Base-by-base conservation (phyloP, 1,284 basidiomycete species). In the Sanguinoderma infundibulare region DNA sequence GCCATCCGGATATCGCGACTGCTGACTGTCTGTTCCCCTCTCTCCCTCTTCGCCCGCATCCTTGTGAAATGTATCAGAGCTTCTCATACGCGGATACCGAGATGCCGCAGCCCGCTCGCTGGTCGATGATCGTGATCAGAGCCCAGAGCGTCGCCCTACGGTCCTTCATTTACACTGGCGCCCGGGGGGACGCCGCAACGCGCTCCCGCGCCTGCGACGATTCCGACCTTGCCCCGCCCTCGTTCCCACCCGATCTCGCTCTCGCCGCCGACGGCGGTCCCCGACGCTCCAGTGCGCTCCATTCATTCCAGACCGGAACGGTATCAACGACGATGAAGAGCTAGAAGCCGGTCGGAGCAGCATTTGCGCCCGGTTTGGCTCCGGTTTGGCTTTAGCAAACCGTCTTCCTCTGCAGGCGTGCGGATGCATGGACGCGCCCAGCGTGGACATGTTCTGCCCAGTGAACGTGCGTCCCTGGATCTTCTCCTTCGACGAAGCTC, bases 381-480 rank as follows among this genome's bases (percentile, higher is more conserved):
- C 46, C n/a, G 28, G n/a, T 49, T 49, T 49, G 46, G 46, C n/a
- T 49, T 32, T 32, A 49, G 46, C 17, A 49, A 49, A 49, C 28
- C 46, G 8, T 49, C 17, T 49, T 49, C 28, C 17, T 20, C 28
- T 49, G 46, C 28, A 28, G 46, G 20, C 30, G 30, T 32, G 46
- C 46, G 46, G 26, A 32, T 26, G 40, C 40, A 63, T 53, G 32
- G 61, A 59, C 61, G 39, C 50, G 50, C 61, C 57, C 26, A 53
- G 57, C 44, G 6, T 51, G 32, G 61, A 55, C 55, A 57, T 58
- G 57, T 54, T 63, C 39, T 63, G 46, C 46, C 46, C 38, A 53
- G 51, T 49, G 46, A 49, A 28, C 46, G 46, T 49, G 46, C 46
- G 46, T 49, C 46, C 46, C 46, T 49, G 46, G 46, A 49, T 49